These are phyloP conservation scores for Odonthalia washingtoniensis DNA, from an alignment of 31 red algal species.

Conservation along the genomic window DNA sequence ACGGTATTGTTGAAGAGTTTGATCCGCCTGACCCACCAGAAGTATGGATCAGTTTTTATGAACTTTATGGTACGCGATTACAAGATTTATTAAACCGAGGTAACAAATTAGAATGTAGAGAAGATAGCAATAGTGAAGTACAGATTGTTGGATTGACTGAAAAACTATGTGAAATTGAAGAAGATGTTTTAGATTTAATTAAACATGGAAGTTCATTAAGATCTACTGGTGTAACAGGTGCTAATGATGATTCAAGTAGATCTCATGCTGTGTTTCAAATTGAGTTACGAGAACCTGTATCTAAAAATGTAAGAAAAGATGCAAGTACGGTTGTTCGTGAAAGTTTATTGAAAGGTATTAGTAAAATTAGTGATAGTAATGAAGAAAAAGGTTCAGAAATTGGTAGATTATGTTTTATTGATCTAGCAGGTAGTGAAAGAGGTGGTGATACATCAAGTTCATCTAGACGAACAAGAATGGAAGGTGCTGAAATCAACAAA, in stretches of 20 bases:
- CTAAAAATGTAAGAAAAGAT: conserved; percentile 27
- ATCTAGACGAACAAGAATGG: conserved; percentile 68
- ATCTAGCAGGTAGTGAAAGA: conserved; percentile 95
- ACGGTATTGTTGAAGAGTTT: conserved; percentile 63
- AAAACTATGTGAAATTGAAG: conserved; percentile 56
- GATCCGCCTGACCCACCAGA: conserved; percentile 59
- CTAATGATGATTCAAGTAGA: conserved; percentile 82
- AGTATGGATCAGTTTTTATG: conserved; percentile 88
- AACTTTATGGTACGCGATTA: conserved; percentile 80
- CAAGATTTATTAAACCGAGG: conserved; percentile 80
- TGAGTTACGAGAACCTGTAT: conserved; percentile 64
- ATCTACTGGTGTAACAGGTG: conserved; percentile 78
- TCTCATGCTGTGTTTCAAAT: conserved; percentile 90
- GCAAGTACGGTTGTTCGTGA: conserved; percentile 42
- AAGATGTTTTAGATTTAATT: conserved; percentile 70
- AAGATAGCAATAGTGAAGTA: conserved; percentile 79
- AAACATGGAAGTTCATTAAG: conserved; percentile 68
- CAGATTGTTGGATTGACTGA: conserved; percentile 75
- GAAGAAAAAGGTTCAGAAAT: conserved; percentile 53
- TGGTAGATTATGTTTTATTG: conserved; percentile 83
- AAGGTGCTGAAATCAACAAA: conserved; percentile 95
- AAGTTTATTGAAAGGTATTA: conserved; percentile 29
- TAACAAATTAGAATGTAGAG: conserved; percentile 73
- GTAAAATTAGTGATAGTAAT: not conserved
- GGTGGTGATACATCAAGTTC: conserved; percentile 80